Conservation (phyloP, 768 basidiomycete species). For the Tulasnella sp. region DNA sequence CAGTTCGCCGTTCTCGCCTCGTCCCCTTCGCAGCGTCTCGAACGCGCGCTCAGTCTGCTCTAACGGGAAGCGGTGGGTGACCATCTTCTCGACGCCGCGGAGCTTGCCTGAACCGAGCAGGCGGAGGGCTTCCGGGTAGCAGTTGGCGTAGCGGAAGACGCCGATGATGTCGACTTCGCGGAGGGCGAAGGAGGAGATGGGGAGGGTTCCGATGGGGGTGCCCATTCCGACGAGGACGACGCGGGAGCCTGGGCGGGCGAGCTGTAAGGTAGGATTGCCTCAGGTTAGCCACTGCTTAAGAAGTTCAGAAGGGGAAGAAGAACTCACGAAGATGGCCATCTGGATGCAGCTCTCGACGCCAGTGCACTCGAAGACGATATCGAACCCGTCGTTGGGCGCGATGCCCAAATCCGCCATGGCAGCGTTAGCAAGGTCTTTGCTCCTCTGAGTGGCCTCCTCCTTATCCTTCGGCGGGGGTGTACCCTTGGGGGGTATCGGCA, state of each 20-base stretch:
- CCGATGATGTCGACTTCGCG: constrained; percentile 92
- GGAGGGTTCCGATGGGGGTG: constrained; percentile 71
- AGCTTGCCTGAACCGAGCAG: constrained; percentile 71
- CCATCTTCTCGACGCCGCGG: constrained; percentile 62
- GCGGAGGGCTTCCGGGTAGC: constrained; percentile 79
- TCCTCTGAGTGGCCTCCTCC: constrained; percentile 56
- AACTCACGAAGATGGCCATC: constrained; percentile 80
- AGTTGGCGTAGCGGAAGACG: constrained; percentile 71
- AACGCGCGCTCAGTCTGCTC: constrained; percentile 70
- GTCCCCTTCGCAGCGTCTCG: constrained; percentile 70
- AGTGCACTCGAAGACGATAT: constrained; percentile 92
- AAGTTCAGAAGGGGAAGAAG: neutral
- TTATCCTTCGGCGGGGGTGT: constrained; percentile 35
- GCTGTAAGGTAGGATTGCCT: constrained; percentile 44
- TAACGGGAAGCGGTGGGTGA: constrained; percentile 65
- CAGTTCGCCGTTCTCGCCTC: constrained; percentile 73
- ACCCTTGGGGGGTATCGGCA: constrained; percentile 48
- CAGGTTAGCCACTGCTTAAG: constrained; percentile 29
- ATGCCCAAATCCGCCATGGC: constrained; percentile 52
- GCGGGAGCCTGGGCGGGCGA: constrained; percentile 78
- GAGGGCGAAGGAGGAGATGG: constrained; percentile 75
- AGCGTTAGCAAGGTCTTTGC: constrained; percentile 54
- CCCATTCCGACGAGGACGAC: constrained; percentile 98
- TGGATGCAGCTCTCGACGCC: constrained; percentile 91
- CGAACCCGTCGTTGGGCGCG: constrained; percentile 64